phyloP scores from a whole-genome alignment of 2,329 filamentous ascomycete species.

The Neofusicoccum cordaticola region DNA sequence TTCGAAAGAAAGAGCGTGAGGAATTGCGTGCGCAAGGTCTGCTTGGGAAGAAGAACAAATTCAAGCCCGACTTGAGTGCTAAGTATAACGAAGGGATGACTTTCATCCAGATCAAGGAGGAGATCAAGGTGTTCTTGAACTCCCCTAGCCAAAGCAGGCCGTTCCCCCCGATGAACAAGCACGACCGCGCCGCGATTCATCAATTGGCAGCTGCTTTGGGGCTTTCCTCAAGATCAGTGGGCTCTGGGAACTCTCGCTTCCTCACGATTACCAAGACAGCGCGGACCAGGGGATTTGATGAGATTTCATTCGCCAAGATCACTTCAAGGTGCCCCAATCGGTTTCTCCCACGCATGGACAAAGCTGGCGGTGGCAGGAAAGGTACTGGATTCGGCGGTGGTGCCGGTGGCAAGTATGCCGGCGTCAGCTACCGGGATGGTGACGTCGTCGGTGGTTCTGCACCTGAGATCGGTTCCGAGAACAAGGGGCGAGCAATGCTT shows the following conservation, averaged over 20 bases:
- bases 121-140: slow-evolving; percentile 69
- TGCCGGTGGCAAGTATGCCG: slow-evolving; percentile 37
- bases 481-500: slow-evolving; percentile 80
- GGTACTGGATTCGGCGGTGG: slow-evolving; percentile 33
- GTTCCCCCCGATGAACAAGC: slow-evolving; percentile 80
- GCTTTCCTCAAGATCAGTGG: slow-evolving; percentile 80
- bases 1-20: slow-evolving; percentile 48
- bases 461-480: slow-evolving; percentile 77
- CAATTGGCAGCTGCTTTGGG: slow-evolving; percentile 71
- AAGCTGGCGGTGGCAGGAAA: not conserved
- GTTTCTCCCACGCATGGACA: slow-evolving; percentile 13
- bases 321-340: slow-evolving; percentile 20
- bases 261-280: slow-evolving; percentile 74
- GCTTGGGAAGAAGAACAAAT: slow-evolving; percentile 42
- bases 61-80: slow-evolving; percentile 52
- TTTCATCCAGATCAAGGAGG: slow-evolving; percentile 66
- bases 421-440: slow-evolving; percentile 70
- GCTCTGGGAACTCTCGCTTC: slow-evolving; percentile 69
- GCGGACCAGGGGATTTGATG: slow-evolving; percentile 61
- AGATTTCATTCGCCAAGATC: slow-evolving; percentile 51
- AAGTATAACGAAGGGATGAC: slow-evolving; percentile 74
- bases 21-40: slow-evolving; percentile 45
- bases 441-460: slow-evolving; percentile 84
- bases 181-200: slow-evolving; percentile 74
- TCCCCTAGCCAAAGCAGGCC: slow-evolving; percentile 62